Percentiles rank a stretch among this genome's conserved stretches.
phyloP scores from a whole-genome alignment of 164 flowering plant genomes.

The Santalum album region DNA sequence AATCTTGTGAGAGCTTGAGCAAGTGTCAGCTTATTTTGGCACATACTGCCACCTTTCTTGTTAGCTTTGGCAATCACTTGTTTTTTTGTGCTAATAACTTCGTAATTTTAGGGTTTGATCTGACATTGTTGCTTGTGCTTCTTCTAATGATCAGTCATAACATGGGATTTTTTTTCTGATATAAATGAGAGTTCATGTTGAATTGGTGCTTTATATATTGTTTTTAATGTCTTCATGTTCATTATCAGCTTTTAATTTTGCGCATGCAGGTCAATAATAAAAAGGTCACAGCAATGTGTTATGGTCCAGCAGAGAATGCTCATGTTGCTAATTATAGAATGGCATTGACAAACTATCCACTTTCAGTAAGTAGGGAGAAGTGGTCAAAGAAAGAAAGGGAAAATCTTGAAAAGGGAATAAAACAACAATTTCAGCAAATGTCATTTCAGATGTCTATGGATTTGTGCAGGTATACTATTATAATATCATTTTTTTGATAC shows the following conservation, averaged over 20 bases:
- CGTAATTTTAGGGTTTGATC: no score
- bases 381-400: slow-evolving; percentile 65
- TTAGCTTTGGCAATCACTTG: neutral
- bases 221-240: neutral
- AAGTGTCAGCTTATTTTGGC: neutral
- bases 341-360: slow-evolving; percentile 45
- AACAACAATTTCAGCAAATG: slow-evolving; percentile 71
- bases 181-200: no score
- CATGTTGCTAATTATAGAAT: slow-evolving; percentile 55
- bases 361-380: slow-evolving; percentile 28
- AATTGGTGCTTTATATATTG: no score
- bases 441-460: slow-evolving; percentile 47
- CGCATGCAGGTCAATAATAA: slow-evolving; percentile 39
- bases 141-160: no score
- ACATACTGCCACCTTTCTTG: no score
- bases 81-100: no score
- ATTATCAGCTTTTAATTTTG: slow-evolving; percentile 8
- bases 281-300: slow-evolving; percentile 25
- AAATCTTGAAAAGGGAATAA: slow-evolving; percentile 67
- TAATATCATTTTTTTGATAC: neutral
- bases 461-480: slow-evolving; percentile 30
- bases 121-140: no score
- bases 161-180: no score
- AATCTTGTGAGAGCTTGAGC: no score
- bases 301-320: slow-evolving; percentile 76